phyloP scores from a whole-genome alignment of 495 filamentous ascomycete species.

The Trichoderma gamsii region DNA sequence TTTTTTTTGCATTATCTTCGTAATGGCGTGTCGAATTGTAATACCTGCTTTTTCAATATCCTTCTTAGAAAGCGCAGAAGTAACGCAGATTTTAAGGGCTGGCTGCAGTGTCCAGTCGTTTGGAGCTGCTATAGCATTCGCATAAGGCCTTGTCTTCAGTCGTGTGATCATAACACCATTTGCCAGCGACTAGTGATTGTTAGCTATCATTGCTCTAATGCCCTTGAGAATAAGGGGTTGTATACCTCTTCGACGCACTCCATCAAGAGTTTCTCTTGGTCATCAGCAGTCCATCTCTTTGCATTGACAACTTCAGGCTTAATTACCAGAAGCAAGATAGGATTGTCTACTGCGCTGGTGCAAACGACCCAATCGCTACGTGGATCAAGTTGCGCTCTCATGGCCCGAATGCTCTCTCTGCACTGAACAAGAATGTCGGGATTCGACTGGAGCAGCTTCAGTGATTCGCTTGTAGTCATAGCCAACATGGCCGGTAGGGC shows the following conservation, averaged over 20 bases:
- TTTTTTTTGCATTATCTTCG: conserved; percentile 66
- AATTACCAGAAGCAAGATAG: conserved; percentile 75
- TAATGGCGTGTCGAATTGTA: conserved; percentile 85
- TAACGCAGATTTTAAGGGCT: conserved; percentile 85
- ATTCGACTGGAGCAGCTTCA: conserved; percentile 75
- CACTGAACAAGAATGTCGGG: conserved; percentile 70
- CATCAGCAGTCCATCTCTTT: conserved; percentile 57
- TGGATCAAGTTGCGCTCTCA: conserved; percentile 84
- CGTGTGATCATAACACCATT: conserved; percentile 86
- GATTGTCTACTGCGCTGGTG: conserved; percentile 78
- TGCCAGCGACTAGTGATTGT: conserved; percentile 51
- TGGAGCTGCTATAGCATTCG: conserved; percentile 39
- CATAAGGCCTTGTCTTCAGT: conserved; percentile 67
- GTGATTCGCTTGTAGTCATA: conserved; percentile 85
- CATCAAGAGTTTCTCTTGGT: conserved; percentile 80
- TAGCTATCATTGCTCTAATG: not conserved
- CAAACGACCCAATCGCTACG: conserved; percentile 87
- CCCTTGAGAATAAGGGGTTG: conserved; percentile 1
- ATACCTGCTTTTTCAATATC: conserved; percentile 90
- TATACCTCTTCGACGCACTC: conserved; percentile 91
- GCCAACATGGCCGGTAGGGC: conserved; percentile 90
- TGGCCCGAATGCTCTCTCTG: conserved; percentile 72
- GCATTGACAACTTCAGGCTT: conserved; percentile 76
- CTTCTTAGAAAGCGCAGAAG: conserved; percentile 79
- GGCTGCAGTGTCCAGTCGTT: conserved; percentile 63